Base-by-base conservation (phyloP, 345 rosid genomes). In the Capsella bursapastoris region DNA sequence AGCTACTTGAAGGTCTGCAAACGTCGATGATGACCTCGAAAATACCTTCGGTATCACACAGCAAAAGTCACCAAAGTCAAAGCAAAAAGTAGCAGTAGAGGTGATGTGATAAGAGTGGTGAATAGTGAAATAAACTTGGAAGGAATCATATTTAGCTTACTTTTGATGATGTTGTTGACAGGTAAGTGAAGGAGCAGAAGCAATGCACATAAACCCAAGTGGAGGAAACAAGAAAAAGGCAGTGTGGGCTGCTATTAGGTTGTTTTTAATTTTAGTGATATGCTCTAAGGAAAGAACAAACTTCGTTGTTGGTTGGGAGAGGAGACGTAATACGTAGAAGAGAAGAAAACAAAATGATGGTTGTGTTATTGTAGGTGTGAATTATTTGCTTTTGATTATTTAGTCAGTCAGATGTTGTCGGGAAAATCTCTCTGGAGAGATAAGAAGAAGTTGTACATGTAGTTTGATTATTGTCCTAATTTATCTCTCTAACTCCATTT, bases 1-100 rank as follows among this genome's bases (percentile, higher is more conserved):
- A 96, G 99, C 84, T 96, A 57, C 83, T 96, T 73, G 99, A 96
- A 82, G 98, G 99, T 68, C 79, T 96, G 31, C 98, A 96, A 79
- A 87, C 95, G 72, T 92, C 99, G 14, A 75, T 93, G 87, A 83
- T 86, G 79, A 83, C 86, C 71, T 83, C 91, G 7, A 92, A 92
- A 82, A 84, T 85, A 55, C 99, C 96, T 3, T 88, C 95, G 2
- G 78, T 82, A 28, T 85, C 84, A n/a, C 91, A 86, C 70, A 92
- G 85, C 73, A 92, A 52, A 83, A 81, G 85, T 72, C 87, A 84
- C 65, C 90, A 76, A 83, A 84, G 64, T 78, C 84, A 76, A 77
- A 82, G 51, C 80, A 84, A 78, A 64, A 75, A 82, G 72, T 75
- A 74, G 63, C 11, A 68, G 77, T 32, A 83, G 80, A 84, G 89